Conservation (phyloP, 768 basidiomycete species). For the Hericium alpestre region DNA sequence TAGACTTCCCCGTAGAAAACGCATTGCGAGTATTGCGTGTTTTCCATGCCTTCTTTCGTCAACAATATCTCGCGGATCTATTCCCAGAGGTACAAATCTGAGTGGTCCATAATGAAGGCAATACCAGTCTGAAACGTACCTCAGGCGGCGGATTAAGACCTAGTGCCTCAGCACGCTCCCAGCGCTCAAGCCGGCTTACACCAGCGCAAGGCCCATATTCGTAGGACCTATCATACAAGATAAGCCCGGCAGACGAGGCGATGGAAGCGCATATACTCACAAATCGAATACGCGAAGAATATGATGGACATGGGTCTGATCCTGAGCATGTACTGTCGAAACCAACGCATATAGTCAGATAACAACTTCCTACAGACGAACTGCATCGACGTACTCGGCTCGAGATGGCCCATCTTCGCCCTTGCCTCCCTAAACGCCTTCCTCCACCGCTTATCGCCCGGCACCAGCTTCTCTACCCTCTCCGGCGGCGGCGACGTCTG, state of each 20-base stretch:
- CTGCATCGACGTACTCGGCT: conserved; percentile 7
- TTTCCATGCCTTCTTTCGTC: conserved; percentile 10
- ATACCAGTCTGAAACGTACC: conserved; percentile 30
- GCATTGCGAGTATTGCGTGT: conserved; percentile 2
- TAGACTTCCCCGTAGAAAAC: conserved; percentile 12
- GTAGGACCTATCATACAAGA: conserved; percentile 40
- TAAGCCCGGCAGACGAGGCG: conserved; percentile 1
- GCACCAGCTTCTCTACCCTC: conserved; percentile 5
- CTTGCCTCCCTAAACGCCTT: conserved; percentile 8
- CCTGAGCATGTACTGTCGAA: conserved; percentile 50
- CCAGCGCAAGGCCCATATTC: conserved; percentile 77
- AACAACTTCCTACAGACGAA: not conserved
- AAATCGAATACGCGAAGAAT: conserved; percentile 76
- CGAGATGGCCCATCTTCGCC: conserved; percentile 13
- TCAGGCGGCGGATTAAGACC: conserved; percentile 74
- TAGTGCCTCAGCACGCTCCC: conserved; percentile 72
- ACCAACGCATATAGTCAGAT: not conserved
- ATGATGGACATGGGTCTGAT: conserved; percentile 52
- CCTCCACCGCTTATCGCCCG: conserved; percentile 10
- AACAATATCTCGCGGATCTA: conserved; percentile 8
- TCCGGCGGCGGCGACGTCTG: not conserved
- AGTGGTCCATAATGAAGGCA: not conserved
- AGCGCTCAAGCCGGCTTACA: conserved; percentile 73
- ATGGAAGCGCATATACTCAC: conserved; percentile 26
- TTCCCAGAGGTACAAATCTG: not conserved